Conservation (phyloP, 257 asterid species). For the Petrea volubilis region DNA sequence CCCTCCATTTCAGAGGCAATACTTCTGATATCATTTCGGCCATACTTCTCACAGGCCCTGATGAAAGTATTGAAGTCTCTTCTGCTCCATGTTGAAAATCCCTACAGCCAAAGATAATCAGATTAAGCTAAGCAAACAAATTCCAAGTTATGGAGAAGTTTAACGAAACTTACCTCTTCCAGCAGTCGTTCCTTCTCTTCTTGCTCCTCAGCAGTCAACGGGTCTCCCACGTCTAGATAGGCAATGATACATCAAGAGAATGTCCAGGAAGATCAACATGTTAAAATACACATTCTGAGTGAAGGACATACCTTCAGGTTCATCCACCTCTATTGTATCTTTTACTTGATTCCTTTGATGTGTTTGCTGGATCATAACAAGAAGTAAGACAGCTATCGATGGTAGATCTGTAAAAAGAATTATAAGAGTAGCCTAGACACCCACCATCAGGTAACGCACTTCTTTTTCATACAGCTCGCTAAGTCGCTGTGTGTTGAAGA, state of each 20-base stretch:
- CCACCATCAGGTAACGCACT: slow-evolving; percentile 94
- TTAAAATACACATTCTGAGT: neutral
- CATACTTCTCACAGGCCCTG: slow-evolving; percentile 97
- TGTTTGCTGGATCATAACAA: slow-evolving; percentile 48
- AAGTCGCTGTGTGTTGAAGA: slow-evolving; percentile 98
- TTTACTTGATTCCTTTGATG: slow-evolving; percentile 88
- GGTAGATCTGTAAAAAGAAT: slow-evolving; percentile 11
- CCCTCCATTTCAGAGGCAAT: slow-evolving; percentile 99
- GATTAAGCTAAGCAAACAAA: slow-evolving; percentile 10
- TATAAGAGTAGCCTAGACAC: slow-evolving; percentile 35
- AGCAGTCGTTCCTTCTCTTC: slow-evolving; percentile 87
- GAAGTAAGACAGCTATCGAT: slow-evolving; percentile 19
- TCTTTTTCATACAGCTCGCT: slow-evolving; percentile 96
- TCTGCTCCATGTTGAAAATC: slow-evolving; percentile 98
- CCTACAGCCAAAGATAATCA: slow-evolving; percentile 48
- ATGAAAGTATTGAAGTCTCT: slow-evolving; percentile 91
- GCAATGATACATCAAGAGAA: slow-evolving; percentile 27
- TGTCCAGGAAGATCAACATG: slow-evolving; percentile 10
- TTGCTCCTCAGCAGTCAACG: slow-evolving; percentile 96
- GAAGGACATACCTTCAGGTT: slow-evolving; percentile 70
- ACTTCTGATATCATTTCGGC: slow-evolving; percentile 74
- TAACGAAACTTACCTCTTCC: slow-evolving; percentile 62
- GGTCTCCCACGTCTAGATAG: slow-evolving; percentile 81
- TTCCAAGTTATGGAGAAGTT: slow-evolving; percentile 5
- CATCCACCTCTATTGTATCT: slow-evolving; percentile 92